Base-by-base conservation (phyloP, 306 rosid species). In the Acacia crassicarpa region DNA sequence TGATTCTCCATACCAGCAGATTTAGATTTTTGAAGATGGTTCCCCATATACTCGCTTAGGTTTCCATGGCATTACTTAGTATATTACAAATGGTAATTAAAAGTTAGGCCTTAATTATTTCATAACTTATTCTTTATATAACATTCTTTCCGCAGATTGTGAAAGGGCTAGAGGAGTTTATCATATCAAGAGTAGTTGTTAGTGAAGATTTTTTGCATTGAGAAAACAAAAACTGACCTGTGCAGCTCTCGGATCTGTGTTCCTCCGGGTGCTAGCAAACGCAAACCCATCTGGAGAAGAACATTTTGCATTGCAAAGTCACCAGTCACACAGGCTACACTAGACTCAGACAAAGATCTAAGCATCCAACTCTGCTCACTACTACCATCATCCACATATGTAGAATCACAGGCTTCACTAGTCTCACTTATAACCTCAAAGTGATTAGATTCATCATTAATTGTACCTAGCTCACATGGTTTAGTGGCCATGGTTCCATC, bases 221-320 rank as follows among this genome's bases (percentile, higher is more conserved):
- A 80, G 30, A 11, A 0, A 2, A 8, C 4, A 44, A 20, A 19
- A 20, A 75, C 25, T 82, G 83, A 93, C 99, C 98, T 92, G 41
- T 96, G 98, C 44, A 93, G 91, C 86, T 90, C 89, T 81, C 89
- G 93, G 72, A 96, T 93, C 84, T 91, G 98, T 81, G 89, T 66
- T 83, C 99, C 99, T 67, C 97, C 98, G 33, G 98, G 99, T 46
- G 98, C 99, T 83, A 93, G 73, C 85, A 93, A 81, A 58, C 97
- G 97, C 82, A 96, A 85, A 82, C 98, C 98, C 94, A 96, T 96
- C 84, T 93, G 99, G 75, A 96, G 91, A 83, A 96, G 90, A 78
- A 92, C 98, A 85, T 96, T 96, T 86, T 96, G 99, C 98, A 93
- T 96, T 22, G 99, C 97, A 81, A 89, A 96, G 85, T 96, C 99